Evolutionary conservation across 2,329 filamentous ascomycete species (phyloP).

Genomic region (Rosellinia necatrix): DNA sequence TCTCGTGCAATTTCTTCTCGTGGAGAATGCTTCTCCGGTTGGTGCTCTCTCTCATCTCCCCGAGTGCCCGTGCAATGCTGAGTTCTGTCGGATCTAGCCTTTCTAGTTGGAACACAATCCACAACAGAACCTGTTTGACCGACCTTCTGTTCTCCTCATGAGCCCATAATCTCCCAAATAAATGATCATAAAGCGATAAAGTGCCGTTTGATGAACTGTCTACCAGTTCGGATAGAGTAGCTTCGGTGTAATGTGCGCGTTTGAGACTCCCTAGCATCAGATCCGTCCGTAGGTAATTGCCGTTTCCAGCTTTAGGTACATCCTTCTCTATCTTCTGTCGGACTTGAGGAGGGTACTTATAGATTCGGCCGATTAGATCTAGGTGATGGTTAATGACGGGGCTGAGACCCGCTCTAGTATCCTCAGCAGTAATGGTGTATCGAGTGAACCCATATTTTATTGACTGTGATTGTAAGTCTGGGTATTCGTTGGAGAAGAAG

Average conservation of each 20-base stretch:
- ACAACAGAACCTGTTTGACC: not conserved
- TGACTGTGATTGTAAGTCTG: not conserved
- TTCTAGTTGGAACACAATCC: conserved; percentile 5
- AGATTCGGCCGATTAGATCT: not conserved
- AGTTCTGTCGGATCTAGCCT: conserved; percentile 6
- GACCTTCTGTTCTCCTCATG: not conserved
- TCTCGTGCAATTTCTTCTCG: not conserved
- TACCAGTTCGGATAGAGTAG: not conserved
- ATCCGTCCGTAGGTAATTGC: not conserved
- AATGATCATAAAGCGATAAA: not conserved
- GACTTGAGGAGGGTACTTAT: not conserved
- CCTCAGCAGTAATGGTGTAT: not conserved
- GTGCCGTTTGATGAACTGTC: not conserved
- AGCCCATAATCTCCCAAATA: conserved; percentile 3
- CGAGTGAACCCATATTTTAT: not conserved
- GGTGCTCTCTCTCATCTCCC: not conserved
- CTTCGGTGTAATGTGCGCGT: not conserved
- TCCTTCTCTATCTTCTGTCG: not conserved
- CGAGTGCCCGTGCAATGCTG: conserved; percentile 1
- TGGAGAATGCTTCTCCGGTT: not conserved
- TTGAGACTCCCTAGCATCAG: conserved; percentile 13
- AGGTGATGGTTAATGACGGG: not conserved
- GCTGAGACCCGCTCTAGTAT: not conserved
- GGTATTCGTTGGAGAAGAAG: not conserved
- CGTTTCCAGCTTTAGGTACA: not conserved